A percentile compares a stretch with the other conserved stretches of the same genome.
Conservation (phyloP, 192 early-diverging fungal species). For the Rhizoclosmatium globosum region DNA sequence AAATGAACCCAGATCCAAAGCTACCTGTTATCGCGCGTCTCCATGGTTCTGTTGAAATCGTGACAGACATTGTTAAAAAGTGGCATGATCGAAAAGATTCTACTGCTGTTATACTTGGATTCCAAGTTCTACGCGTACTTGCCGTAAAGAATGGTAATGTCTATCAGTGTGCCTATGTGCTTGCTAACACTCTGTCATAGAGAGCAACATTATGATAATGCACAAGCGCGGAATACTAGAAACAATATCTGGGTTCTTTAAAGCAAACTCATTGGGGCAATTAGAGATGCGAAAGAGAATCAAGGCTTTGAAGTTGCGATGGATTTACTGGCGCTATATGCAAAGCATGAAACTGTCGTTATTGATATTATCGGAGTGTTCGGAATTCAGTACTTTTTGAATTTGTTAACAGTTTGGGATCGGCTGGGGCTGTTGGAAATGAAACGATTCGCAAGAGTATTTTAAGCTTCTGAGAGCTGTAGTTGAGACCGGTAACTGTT, state of each 20-base stretch:
- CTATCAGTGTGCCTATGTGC: background rate
- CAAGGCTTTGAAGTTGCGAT: constrained; percentile 37
- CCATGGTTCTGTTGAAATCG: constrained; percentile 45
- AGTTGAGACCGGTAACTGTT: constrained; percentile 46
- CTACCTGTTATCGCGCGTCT: constrained; percentile 49
- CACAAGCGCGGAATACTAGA: constrained; percentile 49
- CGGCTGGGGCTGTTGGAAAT: background rate
- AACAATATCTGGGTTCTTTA: constrained; percentile 28
- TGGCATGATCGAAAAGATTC: constrained; percentile 52
- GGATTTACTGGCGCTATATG: constrained; percentile 45
- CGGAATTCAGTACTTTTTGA: constrained; percentile 30
- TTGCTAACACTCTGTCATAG: constrained; percentile 35
- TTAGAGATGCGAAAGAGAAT: background rate
- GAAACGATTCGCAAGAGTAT: constrained; percentile 47
- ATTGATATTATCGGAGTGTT: constrained; percentile 39
- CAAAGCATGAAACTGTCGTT: constrained; percentile 35
- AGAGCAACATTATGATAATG: constrained; percentile 51
- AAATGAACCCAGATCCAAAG: constrained; percentile 43
- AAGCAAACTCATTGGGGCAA: constrained; percentile 16
- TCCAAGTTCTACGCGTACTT: constrained; percentile 46
- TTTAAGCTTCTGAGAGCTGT: constrained; percentile 50
- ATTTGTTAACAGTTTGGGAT: constrained; percentile 31
- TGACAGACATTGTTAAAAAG: constrained; percentile 42
- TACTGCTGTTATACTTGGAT: constrained; percentile 34
- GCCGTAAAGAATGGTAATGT: constrained; percentile 49